Evolutionary conservation across 495 filamentous ascomycete genomes (phyloP).

Genomic region (Trichocladium antarcticum): DNA sequence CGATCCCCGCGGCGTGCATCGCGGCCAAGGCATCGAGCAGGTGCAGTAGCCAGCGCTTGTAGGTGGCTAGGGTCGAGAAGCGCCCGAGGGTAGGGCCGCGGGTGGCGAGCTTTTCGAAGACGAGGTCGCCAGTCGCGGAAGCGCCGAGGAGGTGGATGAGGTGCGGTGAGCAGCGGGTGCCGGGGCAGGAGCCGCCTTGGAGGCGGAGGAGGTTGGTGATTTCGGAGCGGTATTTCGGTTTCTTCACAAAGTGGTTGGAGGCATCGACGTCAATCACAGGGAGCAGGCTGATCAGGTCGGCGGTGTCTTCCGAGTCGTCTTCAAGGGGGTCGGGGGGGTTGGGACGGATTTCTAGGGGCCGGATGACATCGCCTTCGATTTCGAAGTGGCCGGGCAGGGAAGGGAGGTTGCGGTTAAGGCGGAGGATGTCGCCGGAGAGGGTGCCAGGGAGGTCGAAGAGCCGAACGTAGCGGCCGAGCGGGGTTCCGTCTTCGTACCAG

Average conservation of each 20-base stretch:
- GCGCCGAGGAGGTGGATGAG: constrained; percentile 19
- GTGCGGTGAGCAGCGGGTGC: constrained; percentile 10
- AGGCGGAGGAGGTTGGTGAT: constrained; percentile 22
- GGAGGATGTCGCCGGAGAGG: constrained; percentile 23
- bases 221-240: constrained; percentile 24
- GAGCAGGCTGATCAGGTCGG: constrained; percentile 8
- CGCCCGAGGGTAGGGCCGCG: constrained; percentile 4
- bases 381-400: constrained; percentile 2
- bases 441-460: constrained; percentile 18
- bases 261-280: constrained; percentile 17
- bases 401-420: constrained; percentile 16
- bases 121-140: constrained; percentile 17
- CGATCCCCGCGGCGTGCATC: constrained; percentile 22
- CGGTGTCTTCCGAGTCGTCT: constrained; percentile 20
- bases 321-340: background rate
- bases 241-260: constrained; percentile 23
- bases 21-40: constrained; percentile 9
- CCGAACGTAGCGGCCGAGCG: constrained; percentile 11
- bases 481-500: constrained; percentile 2
- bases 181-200: constrained; percentile 23
- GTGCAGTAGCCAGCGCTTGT: constrained; percentile 9
- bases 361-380: constrained; percentile 20
- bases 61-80: constrained; percentile 7
- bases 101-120: constrained; percentile 16
- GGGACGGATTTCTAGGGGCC: constrained; percentile 3